Evolutionary conservation across 2,329 filamentous ascomycete species (phyloP).

Genomic region (Colletotrichum spaethianum): DNA sequence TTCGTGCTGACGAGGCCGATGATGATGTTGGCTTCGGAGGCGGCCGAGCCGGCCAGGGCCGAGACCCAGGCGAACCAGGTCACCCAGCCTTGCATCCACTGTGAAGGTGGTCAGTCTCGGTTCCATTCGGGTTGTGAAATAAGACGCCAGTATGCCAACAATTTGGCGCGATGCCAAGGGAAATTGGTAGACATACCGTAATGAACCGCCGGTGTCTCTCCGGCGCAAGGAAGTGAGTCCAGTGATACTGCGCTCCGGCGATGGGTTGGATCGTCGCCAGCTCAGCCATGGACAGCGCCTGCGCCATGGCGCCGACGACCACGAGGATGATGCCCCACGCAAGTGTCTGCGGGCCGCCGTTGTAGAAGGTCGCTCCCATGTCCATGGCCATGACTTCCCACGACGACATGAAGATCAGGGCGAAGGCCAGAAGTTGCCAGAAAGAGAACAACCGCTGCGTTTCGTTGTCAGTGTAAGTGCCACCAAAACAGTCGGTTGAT

Average conservation of each 20-base stretch:
- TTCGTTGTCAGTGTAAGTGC: neutral
- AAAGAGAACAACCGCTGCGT: slow-evolving; percentile 34
- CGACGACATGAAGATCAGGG: slow-evolving; percentile 38
- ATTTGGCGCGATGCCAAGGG: neutral
- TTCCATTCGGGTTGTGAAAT: neutral
- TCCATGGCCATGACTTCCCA: slow-evolving; percentile 41
- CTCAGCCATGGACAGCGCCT: slow-evolving; percentile 43
- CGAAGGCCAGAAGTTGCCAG: slow-evolving; percentile 35
- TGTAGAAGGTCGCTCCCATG: slow-evolving; percentile 37
- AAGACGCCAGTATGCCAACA: neutral
- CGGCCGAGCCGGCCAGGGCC: slow-evolving; percentile 31
- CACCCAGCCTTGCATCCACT: slow-evolving; percentile 41
- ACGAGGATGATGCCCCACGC: slow-evolving; percentile 37
- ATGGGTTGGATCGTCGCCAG: slow-evolving; percentile 45
- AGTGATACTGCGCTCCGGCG: slow-evolving; percentile 45
- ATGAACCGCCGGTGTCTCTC: slow-evolving; percentile 37
- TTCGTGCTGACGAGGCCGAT: slow-evolving; percentile 39
- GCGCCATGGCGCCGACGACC: slow-evolving; percentile 35
- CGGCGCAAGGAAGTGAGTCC: slow-evolving; percentile 39
- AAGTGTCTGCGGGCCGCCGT: slow-evolving; percentile 37
- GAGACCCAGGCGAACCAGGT: slow-evolving; percentile 40
- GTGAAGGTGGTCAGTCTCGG: neutral
- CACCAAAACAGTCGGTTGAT: too few species aligned
- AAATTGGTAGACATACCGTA: slow-evolving; percentile 2
- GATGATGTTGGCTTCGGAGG: slow-evolving; percentile 39